Base-by-base conservation (phyloP, 164 flowering plant species). In the Macadamia integrifolia region DNA sequence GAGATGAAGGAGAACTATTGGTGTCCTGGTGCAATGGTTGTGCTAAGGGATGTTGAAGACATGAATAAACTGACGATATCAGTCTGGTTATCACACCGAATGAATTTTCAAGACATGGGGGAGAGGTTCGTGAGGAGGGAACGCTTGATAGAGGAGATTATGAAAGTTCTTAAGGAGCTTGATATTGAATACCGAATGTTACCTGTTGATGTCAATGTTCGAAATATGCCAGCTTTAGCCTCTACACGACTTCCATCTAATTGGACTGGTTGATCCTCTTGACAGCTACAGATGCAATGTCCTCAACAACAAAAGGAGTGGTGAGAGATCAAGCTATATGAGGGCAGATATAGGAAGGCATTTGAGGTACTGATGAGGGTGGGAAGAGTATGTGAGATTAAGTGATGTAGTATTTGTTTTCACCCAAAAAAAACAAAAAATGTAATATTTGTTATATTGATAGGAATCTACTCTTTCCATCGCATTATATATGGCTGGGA, bases 101-200 rank as follows among this genome's bases (percentile, higher is more conserved):
- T 80, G 83, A 88, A 84, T 60, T 71, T 75, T 58, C 90, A 88
- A 31, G 66, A 84, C 72, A 82, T 80, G 80, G 78, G 75, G 14
- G 87, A 80, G 75, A 79, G 82, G 40, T 84, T 78, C 81, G 23
- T 3, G 3, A 81, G 92, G 76, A 80, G 89, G 73, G 78, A 75
- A 13, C 73, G 70, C 28, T 58, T 88, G 67, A 72, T 88, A 0
- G 88, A 88, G 68, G 83, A 86, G 74, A 81, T 83, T 85, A 52
- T 83, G 68, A 78, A 69, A 66, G 50, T 84, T 6, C 79, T 83
- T 67, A 78, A 73, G 60, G 86, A 84, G 49, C 85, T 84, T 2
- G 86, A 81, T 17, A 76, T 88, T 35, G 82, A 88, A 50, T 86
- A 84, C 60, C 80, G 88, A 0, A 63, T 84, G 81, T 69, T 84